Evolutionary conservation across 129 eudicot species (phyloP).

Genomic region (Sambucus nigra): DNA sequence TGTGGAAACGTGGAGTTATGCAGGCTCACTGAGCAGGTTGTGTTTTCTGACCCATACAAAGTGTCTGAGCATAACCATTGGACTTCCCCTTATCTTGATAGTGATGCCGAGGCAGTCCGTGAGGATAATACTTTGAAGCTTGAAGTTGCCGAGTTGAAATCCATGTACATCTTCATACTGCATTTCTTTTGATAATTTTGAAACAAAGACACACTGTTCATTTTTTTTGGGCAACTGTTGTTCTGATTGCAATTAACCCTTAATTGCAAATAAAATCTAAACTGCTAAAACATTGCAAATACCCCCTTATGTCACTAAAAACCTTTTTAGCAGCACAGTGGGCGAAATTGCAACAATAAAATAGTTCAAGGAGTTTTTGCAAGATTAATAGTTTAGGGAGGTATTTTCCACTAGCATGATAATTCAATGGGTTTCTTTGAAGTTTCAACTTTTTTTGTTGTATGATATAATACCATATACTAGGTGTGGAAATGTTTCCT

Average conservation of each 20-base stretch:
- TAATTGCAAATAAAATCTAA: too few relatives aligned
- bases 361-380: too few relatives aligned
- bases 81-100: constrained; percentile 91
- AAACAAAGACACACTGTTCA: background rate
- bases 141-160: constrained; percentile 88
- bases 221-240: too few relatives aligned
- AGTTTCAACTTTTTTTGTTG: background rate
- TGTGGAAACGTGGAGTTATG: constrained; percentile 93
- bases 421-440: too few relatives aligned
- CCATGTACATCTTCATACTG: constrained; percentile 37
- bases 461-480: background rate
- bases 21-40: constrained; percentile 89
- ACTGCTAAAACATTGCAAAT: too few relatives aligned
- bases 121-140: constrained; percentile 71
- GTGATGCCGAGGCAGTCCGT: constrained; percentile 79
- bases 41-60: constrained; percentile 94
- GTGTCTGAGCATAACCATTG: constrained; percentile 67
- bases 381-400: too few relatives aligned
- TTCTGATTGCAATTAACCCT: too few relatives aligned
- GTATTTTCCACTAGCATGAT: too few relatives aligned
- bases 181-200: background rate
- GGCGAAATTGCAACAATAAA: too few relatives aligned
- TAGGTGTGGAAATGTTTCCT: background rate
- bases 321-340: too few relatives aligned
- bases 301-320: too few relatives aligned